Conservation (phyloP, 83 land plant genomes). For the Larix sibirica region DNA sequence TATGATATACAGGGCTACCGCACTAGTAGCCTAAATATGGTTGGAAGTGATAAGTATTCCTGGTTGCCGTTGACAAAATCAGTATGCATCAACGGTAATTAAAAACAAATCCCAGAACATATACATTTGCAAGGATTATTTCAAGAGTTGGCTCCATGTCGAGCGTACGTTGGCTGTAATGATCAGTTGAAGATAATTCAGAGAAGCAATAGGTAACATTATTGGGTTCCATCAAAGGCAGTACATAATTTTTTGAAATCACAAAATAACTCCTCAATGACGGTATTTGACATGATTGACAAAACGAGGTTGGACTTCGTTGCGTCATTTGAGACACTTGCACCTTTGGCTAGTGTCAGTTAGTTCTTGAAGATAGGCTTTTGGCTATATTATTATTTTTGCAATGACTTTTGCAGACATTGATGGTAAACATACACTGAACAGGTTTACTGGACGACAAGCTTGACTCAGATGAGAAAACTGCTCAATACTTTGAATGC, state of each 20-base stretch:
- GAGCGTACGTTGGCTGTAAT: not conserved
- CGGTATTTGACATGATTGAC: not conserved
- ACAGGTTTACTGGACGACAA: slow-evolving; percentile 8
- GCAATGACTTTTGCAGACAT: not conserved
- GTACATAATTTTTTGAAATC: not conserved
- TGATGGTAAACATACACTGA: not conserved
- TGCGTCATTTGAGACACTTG: not conserved
- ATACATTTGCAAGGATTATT: slow-evolving; percentile 2
- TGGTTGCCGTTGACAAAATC: not conserved
- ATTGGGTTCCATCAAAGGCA: not conserved
- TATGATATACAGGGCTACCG: not conserved
- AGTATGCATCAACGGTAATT: not conserved
- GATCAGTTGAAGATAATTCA: slow-evolving; percentile 8
- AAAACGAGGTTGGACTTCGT: not conserved
- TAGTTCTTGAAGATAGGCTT: not conserved
- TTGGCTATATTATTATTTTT: not conserved
- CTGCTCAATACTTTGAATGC: not conserved
- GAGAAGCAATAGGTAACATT: slow-evolving; percentile 1
- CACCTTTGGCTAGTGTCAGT: not conserved
- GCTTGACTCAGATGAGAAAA: slow-evolving; percentile 2
- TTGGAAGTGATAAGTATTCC: too few relatives aligned
- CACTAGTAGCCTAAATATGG: not conserved
- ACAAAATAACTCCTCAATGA: not conserved
- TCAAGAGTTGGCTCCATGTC: not conserved
- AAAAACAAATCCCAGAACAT: not conserved